Base-by-base conservation (phyloP, 2,329 filamentous ascomycete genomes). In the Colletotrichum sp. region DNA sequence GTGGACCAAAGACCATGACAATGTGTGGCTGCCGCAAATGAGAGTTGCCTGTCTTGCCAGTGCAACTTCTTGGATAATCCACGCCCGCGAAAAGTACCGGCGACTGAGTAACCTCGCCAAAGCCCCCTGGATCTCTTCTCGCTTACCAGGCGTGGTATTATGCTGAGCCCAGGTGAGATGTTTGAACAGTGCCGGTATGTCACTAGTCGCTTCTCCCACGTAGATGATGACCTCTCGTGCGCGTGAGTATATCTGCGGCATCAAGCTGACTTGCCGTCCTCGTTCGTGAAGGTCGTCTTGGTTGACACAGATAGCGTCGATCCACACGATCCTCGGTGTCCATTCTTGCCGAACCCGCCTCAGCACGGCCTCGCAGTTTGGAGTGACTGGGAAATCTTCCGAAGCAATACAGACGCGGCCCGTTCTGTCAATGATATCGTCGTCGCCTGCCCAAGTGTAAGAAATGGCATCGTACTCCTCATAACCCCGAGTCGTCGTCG, bases 391-490 rank as follows among this genome's bases (percentile, higher is more conserved):
- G 21, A 75, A 75, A 5, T 26, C 15, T 9, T 13, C 16, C 8
- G 15, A 16, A 52, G 60, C 12, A 2, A 77, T 57, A 5, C 6
- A 21, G 18, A 77, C 60, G 3, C 36, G 21, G 9, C 34, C 18
- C 12, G 63, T 36, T 26, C 34, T 28, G 16, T 55, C 64, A 32
- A 70, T 67, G 18, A 21, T 12, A 24, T 67, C 24, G 16, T 65
- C 77, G 18, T 79, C 78, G 16, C 77, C 78, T 26, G 83, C 83
- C 83, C 83, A 85, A n/a, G 83, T 84, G 63, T 85, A 85, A 3
- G 84, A 85, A 65, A 85, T 80, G 26, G 83, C 79, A 28, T 84
- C 83, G 71, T 85, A 85, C 13, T 67, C 63, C n/a, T 52, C 43
- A 8, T 52, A 52, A 0, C 21, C 26, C 4, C 24, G 32, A 6